phyloP scores from a whole-genome alignment of 31 red algal genomes.

The Asparagopsis taxiformis region DNA sequence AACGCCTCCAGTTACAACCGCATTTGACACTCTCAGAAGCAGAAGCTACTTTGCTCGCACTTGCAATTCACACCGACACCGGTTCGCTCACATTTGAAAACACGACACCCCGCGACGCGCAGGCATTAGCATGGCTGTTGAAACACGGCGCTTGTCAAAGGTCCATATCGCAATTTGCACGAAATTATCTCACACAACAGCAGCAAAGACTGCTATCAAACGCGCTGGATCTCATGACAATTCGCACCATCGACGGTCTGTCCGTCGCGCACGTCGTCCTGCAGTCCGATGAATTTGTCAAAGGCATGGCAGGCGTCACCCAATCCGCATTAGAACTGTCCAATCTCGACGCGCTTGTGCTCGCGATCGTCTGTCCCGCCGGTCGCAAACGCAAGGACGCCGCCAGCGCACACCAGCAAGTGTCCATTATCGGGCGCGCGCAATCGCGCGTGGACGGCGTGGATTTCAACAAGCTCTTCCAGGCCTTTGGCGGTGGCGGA shows the following conservation, averaged over 20 bases:
- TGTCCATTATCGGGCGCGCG: conserved; percentile 43
- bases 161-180: conserved; percentile 54
- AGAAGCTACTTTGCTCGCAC: conserved; percentile 58
- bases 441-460: conserved; percentile 52
- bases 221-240: conserved; percentile 35
- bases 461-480: conserved; percentile 43
- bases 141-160: conserved; percentile 44
- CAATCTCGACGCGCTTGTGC: conserved; percentile 40
- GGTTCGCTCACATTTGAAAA: conserved; percentile 57
- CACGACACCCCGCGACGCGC: conserved; percentile 66
- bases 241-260: conserved; percentile 14
- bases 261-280: conserved; percentile 34
- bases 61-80: conserved; percentile 72
- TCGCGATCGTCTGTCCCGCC: conserved; percentile 25
- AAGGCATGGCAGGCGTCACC: conserved; percentile 62
- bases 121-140: conserved; percentile 44
- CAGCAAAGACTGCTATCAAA: conserved; percentile 51
- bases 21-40: conserved; percentile 13
- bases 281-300: conserved; percentile 53
- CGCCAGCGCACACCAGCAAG: conserved; percentile 6
- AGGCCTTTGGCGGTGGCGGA: conserved; percentile 63
- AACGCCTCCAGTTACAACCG: conserved; percentile 18
- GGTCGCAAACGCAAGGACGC: conserved; percentile 10
- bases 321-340: conserved; percentile 42
- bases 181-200: conserved; percentile 28